Base-by-base conservation (phyloP, 257 asterid genomes). In the Cinchona pubescens region DNA sequence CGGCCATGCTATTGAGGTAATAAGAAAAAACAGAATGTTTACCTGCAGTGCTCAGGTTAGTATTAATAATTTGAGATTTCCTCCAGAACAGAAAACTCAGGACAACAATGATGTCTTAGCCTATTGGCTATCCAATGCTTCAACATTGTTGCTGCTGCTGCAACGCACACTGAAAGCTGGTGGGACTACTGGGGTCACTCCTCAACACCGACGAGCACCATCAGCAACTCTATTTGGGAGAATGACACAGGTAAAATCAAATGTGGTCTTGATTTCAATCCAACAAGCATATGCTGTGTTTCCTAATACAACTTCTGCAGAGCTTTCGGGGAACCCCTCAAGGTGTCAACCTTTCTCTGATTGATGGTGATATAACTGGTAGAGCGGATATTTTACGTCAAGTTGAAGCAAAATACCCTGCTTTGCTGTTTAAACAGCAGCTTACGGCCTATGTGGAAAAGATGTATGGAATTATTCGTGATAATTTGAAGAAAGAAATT, bases 371-470 rank as follows among this genome's bases (percentile, higher is more conserved):
- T 73, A 77, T 91, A 46, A 81, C 88, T 55, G 86, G 91, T 77
- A 82, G 86, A 69, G 85, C 72, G 79, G 86, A 82, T 73, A 79
- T 83, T 66, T 79, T 88, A 73, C 90, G 89, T 74, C 97, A 91
- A 84, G 98, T 95, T 80, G 99, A 95, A 83, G 99, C 99, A 76
- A 95, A 92, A 73, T 95, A 95, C 90, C 99, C 99, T 42, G 98
- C 99, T 25, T 84, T 95, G 78, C 89, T 94, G 67, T 94, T 94
- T 81, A 94, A 92, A 75, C 97, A 92, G 79, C 97, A 92, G 82
- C 79, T 92, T 73, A 90, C 97, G 55, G 97, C 97, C 68, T 92
- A 88, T 81, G 96, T 90, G 58, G 97, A 92, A 79, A 92, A 92
- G 83, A 90, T 90, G 67, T 92, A 90, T 72, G 97, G 97, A 76